A percentile compares a stretch with the other conserved stretches of the same genome.
Conservation (phyloP, 768 basidiomycete genomes). For the Pisolithus albus region DNA sequence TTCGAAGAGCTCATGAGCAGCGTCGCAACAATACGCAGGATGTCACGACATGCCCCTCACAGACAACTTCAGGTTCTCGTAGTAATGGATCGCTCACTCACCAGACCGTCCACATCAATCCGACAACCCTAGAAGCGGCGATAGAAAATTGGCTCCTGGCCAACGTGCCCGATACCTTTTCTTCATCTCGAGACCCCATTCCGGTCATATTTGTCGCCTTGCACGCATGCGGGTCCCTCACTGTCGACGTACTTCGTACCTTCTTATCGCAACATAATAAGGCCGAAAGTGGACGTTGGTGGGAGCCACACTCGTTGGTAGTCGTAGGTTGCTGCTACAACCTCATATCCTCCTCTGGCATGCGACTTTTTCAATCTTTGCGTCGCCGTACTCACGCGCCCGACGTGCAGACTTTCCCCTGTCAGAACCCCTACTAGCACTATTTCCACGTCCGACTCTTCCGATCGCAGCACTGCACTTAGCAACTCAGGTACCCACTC, state of each 20-base stretch:
- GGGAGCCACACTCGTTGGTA: slow-evolving; percentile 49
- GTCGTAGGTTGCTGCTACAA: slow-evolving; percentile 81
- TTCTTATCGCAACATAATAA: slow-evolving; percentile 30
- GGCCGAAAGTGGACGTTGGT: slow-evolving; percentile 19
- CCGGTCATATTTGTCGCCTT: slow-evolving; percentile 62
- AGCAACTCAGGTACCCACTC: slow-evolving; percentile 61
- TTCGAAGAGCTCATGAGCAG: slow-evolving; percentile 12
- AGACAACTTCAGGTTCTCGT: not conserved
- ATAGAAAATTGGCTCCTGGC: slow-evolving; percentile 48
- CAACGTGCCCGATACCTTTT: slow-evolving; percentile 6
- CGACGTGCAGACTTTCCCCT: slow-evolving; percentile 48
- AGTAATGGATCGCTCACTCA: slow-evolving; percentile 42
- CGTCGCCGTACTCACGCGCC: not conserved
- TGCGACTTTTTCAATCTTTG: slow-evolving; percentile 2
- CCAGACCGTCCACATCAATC: slow-evolving; percentile 48
- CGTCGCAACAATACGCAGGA: slow-evolving; percentile 4
- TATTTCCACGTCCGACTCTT: slow-evolving; percentile 16
- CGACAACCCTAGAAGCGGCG: slow-evolving; percentile 37
- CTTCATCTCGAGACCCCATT: slow-evolving; percentile 6
- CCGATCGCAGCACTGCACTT: slow-evolving; percentile 50
- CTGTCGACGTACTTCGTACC: slow-evolving; percentile 56
- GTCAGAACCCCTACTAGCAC: slow-evolving; percentile 24
- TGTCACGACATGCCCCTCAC: not conserved
- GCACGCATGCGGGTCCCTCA: slow-evolving; percentile 73
- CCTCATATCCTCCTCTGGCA: slow-evolving; percentile 48